These are phyloP conservation scores for Podospora tetraspora DNA, from an alignment of 495 filamentous ascomycete genomes.

Conservation along the genomic window DNA sequence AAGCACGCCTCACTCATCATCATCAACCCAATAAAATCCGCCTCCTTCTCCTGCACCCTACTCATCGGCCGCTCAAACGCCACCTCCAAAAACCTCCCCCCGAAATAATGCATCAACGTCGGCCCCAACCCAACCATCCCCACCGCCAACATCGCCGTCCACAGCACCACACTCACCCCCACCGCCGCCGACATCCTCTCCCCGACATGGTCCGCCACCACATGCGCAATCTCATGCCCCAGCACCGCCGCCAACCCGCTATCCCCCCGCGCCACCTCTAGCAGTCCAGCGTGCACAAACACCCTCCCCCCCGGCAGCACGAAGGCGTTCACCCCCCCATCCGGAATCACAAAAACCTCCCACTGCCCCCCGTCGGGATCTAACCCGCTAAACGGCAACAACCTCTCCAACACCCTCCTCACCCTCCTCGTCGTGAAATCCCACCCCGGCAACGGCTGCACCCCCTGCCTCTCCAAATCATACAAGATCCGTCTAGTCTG, in stretches of 20 bases:
- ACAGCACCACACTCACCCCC: conserved; percentile 50
- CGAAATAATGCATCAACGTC: conserved; percentile 35
- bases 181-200: conserved; percentile 66
- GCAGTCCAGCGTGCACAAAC: conserved; percentile 82
- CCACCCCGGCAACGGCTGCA: conserved; percentile 36
- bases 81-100: conserved; percentile 51
- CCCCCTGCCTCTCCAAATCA: conserved; percentile 33
- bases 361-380: conserved; percentile 65
- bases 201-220: conserved; percentile 70
- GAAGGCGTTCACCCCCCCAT: conserved; percentile 68
- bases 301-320: conserved; percentile 91
- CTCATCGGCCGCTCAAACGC: conserved; percentile 65
- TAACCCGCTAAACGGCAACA: conserved; percentile 66
- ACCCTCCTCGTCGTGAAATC: conserved; percentile 47
- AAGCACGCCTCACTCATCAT: conserved; percentile 58
- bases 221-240: conserved; percentile 93
- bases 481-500: conserved; percentile 49
- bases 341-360: conserved; percentile 83
- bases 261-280: conserved; percentile 65
- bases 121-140: conserved; percentile 47
- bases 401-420: conserved; percentile 58
- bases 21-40: conserved; percentile 84
- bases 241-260: conserved; percentile 78
- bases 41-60: conserved; percentile 59
- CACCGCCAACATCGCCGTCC: conserved; percentile 44